Evolutionary conservation across 192 early-diverging fungal species (phyloP), one percentile per base, ranked within the genome.

Genomic region (Gamsiella multidivaricata): DNA sequence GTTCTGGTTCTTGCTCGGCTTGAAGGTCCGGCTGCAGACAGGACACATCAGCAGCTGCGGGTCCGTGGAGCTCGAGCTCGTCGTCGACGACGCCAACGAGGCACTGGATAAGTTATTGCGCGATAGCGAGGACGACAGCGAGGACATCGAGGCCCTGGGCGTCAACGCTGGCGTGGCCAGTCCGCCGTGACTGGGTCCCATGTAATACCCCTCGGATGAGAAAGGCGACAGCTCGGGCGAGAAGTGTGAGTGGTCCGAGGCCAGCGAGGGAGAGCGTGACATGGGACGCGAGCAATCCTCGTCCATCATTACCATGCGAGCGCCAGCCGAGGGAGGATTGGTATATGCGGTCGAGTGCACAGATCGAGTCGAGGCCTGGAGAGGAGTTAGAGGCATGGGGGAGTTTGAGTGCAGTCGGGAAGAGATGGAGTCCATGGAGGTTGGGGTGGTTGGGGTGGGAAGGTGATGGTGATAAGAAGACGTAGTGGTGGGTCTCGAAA

Each of bases 1-100:
- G 65, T 78, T 69, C 26, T 78, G 66, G 54, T 78, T 78, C 65
- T 78, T 78, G 66, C 74, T 69, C 4, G 74, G 74, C 66, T 78
- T 78, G 61, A 78, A 78, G 47, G 65, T 66, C 2, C 65, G 65
- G 37, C 65, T 62, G 60, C 74, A 78, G 9, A 78, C 65, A 36
- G 74, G 74, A 29, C 74, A 73, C 15, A 67, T 29, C 51, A 76
- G 22, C 45, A 76, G 9, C 53, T 76, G 58, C 4, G 52, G 22
- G 31, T 46, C 47, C n/a, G 28, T n/a, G 1, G 54, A 54, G 3
- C 33, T 43, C 23, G 54, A 49, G 36, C 14, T 23, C 1, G 62
- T 31, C 3, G 62, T 42, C 10, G 53, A 54, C 29, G 47, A n/a
- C 6, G 53, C 28, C 53, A 54, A 54, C 3, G 55, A 41, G 15